phyloP scores from a whole-genome alignment of 176 grass and related monocot genomes.

The Musa schizocarpa region DNA sequence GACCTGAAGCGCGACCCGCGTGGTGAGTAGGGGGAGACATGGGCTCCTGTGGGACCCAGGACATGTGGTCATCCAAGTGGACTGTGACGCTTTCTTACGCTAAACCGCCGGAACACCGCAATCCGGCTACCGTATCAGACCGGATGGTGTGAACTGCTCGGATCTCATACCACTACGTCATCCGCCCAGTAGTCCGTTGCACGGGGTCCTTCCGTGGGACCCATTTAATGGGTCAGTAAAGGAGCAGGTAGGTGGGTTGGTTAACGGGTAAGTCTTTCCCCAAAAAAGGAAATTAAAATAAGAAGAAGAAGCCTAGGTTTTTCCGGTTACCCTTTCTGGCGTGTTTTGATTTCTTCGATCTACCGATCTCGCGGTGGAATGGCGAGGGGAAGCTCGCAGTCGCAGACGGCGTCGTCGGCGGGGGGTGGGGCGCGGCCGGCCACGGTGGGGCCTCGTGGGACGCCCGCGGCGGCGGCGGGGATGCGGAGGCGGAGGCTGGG shows the following conservation, averaged over 20 bases:
- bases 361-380: background rate
- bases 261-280: too few relatives aligned
- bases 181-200: too few relatives aligned
- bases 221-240: background rate
- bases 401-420: constrained; percentile 13
- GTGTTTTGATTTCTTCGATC: too few relatives aligned
- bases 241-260: background rate
- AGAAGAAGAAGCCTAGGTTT: too few relatives aligned
- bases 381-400: constrained; percentile 23
- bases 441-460: constrained; percentile 19
- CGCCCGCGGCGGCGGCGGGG: constrained; percentile 14
- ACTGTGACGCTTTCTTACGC: background rate
- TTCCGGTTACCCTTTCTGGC: background rate
- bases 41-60: background rate
- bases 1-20: too few relatives aligned
- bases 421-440: constrained; percentile 7
- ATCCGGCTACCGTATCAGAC: background rate
- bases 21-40: too few relatives aligned
- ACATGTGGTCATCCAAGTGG: background rate
- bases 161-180: too few relatives aligned
- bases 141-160: background rate
- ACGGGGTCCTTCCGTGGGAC: background rate
- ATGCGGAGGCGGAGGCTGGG: constrained; percentile 17
- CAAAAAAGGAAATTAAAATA: too few relatives aligned
- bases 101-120: background rate